A percentile compares a stretch with the other conserved stretches of the same genome.
Conservation (phyloP, 768 basidiomycete species). For the Phylloporus arenicola region DNA sequence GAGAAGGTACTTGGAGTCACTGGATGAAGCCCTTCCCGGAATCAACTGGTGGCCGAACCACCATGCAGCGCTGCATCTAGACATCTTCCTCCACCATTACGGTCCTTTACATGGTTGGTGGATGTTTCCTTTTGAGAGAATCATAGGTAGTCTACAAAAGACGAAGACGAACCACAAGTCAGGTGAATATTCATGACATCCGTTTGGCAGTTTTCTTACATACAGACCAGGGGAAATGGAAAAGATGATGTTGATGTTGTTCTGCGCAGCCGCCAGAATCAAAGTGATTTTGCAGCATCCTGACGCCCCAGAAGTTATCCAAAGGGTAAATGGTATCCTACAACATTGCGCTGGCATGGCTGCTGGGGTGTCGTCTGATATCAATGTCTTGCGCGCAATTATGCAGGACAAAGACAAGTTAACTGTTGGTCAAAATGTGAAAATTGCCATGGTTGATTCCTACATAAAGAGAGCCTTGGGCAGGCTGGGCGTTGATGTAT, state of each 20-base stretch:
- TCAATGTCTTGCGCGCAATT: too few species aligned
- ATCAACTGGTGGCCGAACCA: slow-evolving; percentile 23
- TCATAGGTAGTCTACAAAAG: slow-evolving; percentile 25
- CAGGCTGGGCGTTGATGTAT: not conserved
- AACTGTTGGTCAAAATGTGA: too few species aligned
- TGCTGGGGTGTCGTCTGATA: not conserved
- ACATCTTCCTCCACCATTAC: slow-evolving; percentile 21
- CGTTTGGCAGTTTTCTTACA: not conserved
- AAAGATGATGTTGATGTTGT: not conserved
- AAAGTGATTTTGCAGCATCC: not conserved
- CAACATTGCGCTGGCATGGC: too few species aligned
- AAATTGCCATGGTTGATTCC: too few species aligned
- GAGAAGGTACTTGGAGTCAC: slow-evolving; percentile 16
- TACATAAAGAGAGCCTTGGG: too few species aligned
- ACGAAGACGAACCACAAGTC: not conserved
- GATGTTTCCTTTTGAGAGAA: slow-evolving; percentile 30
- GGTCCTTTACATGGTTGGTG: slow-evolving; percentile 34
- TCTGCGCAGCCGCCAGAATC: not conserved
- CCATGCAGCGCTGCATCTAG: slow-evolving; percentile 30
- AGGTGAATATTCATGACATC: not conserved
- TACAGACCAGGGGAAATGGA: not conserved
- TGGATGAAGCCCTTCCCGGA: too few species aligned
- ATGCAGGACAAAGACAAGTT: too few species aligned
- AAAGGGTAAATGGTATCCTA: too few species aligned
- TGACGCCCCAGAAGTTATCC: too few species aligned